Evolutionary conservation across 2,329 filamentous ascomycete genomes (phyloP).

Genomic region (Penicillium crustosum): DNA sequence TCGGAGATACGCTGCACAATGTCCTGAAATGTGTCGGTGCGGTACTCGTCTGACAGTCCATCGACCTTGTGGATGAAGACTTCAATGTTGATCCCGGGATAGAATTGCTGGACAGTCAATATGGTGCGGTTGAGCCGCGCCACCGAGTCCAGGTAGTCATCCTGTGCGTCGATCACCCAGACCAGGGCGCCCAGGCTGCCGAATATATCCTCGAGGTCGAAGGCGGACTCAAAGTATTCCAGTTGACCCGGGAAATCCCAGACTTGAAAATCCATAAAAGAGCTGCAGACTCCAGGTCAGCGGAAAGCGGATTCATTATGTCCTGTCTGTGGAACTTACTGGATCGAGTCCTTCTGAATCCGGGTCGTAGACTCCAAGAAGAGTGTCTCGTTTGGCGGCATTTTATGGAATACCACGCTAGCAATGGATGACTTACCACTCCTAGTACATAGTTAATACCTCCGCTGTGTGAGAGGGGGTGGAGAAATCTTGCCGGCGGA

Average conservation of each 20-base stretch:
- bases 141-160: constrained; percentile 93
- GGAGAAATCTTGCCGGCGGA: constrained; percentile 68
- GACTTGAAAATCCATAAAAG: constrained; percentile 98
- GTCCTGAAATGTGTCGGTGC: constrained; percentile 92
- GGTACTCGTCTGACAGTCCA: constrained; percentile 94
- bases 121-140: constrained; percentile 84
- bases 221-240: constrained; percentile 84
- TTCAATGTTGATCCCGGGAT: constrained; percentile 93
- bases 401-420: constrained; percentile 98
- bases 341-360: constrained; percentile 92
- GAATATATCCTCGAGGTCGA: constrained; percentile 92
- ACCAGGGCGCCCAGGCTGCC: constrained; percentile 91
- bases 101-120: constrained; percentile 80
- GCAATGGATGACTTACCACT: constrained; percentile 98
- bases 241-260: constrained; percentile 97
- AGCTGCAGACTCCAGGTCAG: constrained; percentile 54
- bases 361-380: constrained; percentile 93
- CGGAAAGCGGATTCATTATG: background rate
- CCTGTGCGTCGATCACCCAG: constrained; percentile 98
- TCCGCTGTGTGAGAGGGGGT: background rate
- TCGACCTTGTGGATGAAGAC: constrained; percentile 99
- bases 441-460: constrained; percentile 51
- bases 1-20: constrained; percentile 96
- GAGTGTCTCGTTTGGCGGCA: constrained; percentile 90
- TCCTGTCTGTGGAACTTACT: constrained; percentile 60